Evolutionary conservation across 1,139 yeast genomes (phyloP), one percentile per base, ranked within the genome.

Genomic region (Arxiozyma heterogenica): DNA sequence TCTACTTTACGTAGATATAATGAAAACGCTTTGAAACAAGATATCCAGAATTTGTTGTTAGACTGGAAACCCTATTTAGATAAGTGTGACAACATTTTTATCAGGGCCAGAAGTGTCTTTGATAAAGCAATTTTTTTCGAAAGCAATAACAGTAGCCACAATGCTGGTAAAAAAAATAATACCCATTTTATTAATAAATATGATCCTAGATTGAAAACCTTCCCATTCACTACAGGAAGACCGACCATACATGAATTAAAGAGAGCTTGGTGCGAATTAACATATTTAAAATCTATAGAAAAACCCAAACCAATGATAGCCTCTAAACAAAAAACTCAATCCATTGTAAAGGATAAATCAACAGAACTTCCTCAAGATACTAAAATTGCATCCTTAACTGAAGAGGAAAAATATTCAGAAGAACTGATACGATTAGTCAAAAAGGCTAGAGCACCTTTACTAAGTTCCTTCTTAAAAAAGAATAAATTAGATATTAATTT

Each of bases 211-310:
- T 70, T 90, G 4, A 79, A 79, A 58, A 72, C 75, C 8, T 81
- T 93, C 66, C 98, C 98, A 1, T 89, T 93, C 70, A 84, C 96
- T 0, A 93, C 98, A 0, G 81, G 82, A 54, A 77, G 97, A 61
- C 96, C 98, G 0, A 91, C 97, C 0, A 77, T 86, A 0, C 73
- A 82, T 2, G 98, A 91, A 66, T 71, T 94, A 61, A 87, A 83
- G 64, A 78, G 84, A 50, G 89, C 95, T 0, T 93, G 98, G 98
- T 77, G 81, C 30, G 84, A 84, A 59, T 73, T 93, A 55, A 75
- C 91, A 0, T 82, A 86, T 60, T 72, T 86, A 59, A 73, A 75
- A 47, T 66, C 81, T 0, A 71, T 79, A 15, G 80, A 80, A n/a
- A 70, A 76, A 23, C 94, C 95, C 0, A 75, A 61, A 66, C 75